Evolutionary conservation across 2,329 filamentous ascomycete species (phyloP).

Genomic region (Cadophora malorum): DNA sequence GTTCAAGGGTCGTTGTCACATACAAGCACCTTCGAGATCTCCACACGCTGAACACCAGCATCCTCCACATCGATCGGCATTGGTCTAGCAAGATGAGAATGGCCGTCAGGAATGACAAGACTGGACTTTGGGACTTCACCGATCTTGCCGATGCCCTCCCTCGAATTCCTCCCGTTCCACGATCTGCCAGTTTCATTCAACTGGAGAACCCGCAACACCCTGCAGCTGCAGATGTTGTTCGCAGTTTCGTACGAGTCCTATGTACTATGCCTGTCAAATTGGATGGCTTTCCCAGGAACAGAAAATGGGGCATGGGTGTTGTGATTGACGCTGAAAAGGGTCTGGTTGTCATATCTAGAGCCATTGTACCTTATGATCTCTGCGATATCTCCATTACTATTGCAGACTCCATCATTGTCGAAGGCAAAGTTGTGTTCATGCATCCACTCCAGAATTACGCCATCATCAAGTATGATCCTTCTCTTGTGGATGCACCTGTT

Average conservation of each 20-base stretch:
- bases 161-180: constrained; percentile 71
- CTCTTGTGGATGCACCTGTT: constrained; percentile 91
- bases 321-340: constrained; percentile 98
- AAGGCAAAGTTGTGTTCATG: constrained; percentile 93
- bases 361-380: constrained; percentile 93
- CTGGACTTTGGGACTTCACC: constrained; percentile 93
- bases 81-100: constrained; percentile 96
- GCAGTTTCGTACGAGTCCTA: constrained; percentile 92
- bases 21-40: constrained; percentile 96
- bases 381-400: constrained; percentile 97
- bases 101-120: constrained; percentile 86
- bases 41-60: constrained; percentile 91
- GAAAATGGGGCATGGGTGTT: constrained; percentile 93
- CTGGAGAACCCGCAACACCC: constrained; percentile 87
- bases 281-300: constrained; percentile 94
- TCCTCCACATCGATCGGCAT: constrained; percentile 91
- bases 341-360: constrained; percentile 89
- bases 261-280: constrained; percentile 95
- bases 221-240: constrained; percentile 89
- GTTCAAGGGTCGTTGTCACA: constrained; percentile 85
- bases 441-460: constrained; percentile 97
- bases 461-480: constrained; percentile 92
- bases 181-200: constrained; percentile 89
- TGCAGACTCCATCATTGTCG: constrained; percentile 93
- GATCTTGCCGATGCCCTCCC: constrained; percentile 84